Evolutionary conservation across 768 basidiomycete species (phyloP), one percentile per base, ranked within the genome.

Genomic region (Auriculariales sp.): DNA sequence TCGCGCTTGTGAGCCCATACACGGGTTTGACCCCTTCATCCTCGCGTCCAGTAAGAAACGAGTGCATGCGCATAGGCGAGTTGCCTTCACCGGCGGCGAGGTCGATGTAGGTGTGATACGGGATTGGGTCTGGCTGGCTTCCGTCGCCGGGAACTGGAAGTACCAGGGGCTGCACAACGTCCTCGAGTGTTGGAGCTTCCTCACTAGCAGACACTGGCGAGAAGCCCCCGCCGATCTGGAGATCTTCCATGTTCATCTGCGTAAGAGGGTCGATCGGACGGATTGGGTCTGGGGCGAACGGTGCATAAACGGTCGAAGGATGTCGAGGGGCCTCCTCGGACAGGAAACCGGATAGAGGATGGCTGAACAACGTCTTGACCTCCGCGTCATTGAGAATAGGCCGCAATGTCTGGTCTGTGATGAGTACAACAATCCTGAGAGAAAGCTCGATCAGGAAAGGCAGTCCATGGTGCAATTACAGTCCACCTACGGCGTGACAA

Each of bases 11-110:
- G 7, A 94, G 64, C 6, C 90, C 90, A 55, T 79, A 87, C 0
- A 93, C 77, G n/a, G 90, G 90, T 58, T 89, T 92, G 12, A 88
- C 75, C 0, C 90, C 89, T 12, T 81, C 79, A 2, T 73, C 78
- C 60, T 94, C 90, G 34, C 89, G 68, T 0, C 91, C 91, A 1
- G 90, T 94, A 47, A 91, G 68, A 67, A 94, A 94, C 15, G 71
- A 68, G 63, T 93, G 90, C 54, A 78, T 70, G 22, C 87, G 76
- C 15, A 72, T 66, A 4, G 59, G 60, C 33, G 71, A 19, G 2
- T 31, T 42, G 2, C 57, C 49, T 5, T 60, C 62, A 6, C 68
- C 64, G 1, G 70, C 68, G 19, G 69, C 67, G n/a, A 71, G 57
- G 56, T 91, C 89, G 24, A 57, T 65, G 46, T 69, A 78, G 0